These are phyloP conservation scores for Echinochloa phyllopogon DNA, from an alignment of 176 grass and related monocot genomes.

Conservation along the genomic window DNA sequence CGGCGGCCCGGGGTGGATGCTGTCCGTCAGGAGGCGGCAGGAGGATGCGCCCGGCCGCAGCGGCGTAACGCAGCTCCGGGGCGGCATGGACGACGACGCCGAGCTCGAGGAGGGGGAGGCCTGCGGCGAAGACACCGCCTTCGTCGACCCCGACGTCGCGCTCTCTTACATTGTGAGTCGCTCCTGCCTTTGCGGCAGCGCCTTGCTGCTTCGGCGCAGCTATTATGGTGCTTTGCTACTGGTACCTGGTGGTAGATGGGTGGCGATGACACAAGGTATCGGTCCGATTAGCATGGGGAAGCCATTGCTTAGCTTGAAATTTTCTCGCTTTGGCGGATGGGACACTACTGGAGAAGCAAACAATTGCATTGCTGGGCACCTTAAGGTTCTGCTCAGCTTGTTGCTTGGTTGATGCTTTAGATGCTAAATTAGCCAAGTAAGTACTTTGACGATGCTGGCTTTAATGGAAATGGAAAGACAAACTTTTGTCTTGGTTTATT, in stretches of 20 bases:
- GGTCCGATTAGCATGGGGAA: too few relatives aligned
- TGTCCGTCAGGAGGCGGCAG: constrained; percentile 60
- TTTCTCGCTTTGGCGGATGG: not conserved
- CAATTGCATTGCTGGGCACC: constrained; percentile 19
- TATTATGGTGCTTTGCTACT: not conserved
- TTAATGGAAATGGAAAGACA: constrained; percentile 17
- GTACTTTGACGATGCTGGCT: not conserved
- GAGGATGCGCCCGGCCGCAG: constrained; percentile 38
- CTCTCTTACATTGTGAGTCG: constrained; percentile 96
- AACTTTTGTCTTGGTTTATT: not conserved
- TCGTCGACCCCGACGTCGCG: constrained; percentile 77
- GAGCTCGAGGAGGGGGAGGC: constrained; percentile 92
- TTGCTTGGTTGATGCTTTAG: not conserved
- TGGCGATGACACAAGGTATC: too few relatives aligned
- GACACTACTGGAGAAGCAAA: not conserved
- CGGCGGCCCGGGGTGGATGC: constrained; percentile 46
- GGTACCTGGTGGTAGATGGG: not conserved
- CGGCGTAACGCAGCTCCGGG: constrained; percentile 21
- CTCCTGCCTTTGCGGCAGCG: too few relatives aligned
- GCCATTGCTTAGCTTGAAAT: not conserved
- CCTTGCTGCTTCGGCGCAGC: not conserved
- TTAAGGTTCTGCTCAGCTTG: not conserved
- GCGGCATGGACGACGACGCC: constrained; percentile 61
- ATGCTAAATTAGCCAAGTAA: constrained; percentile 14
- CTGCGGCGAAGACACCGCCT: constrained; percentile 57